Evolutionary conservation across 768 basidiomycete genomes (phyloP).

Genomic region (Jaapia argillacea): DNA sequence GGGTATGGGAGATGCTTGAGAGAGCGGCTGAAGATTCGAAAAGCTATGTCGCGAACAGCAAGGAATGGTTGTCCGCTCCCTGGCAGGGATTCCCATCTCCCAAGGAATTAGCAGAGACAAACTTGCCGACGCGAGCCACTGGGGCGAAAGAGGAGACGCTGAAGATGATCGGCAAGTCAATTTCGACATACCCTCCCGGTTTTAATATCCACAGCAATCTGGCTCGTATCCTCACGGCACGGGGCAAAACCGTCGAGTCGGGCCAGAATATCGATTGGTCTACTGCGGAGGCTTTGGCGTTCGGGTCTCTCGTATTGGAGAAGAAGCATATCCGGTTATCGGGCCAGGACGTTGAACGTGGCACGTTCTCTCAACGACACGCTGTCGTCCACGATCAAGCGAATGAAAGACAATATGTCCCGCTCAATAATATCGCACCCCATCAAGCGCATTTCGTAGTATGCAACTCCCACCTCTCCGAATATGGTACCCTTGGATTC

Average conservation of each 20-base stretch:
- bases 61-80: constrained; percentile 96
- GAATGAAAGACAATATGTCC: constrained; percentile 84
- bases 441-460: constrained; percentile 87
- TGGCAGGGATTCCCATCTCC: constrained; percentile 99
- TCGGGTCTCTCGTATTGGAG: constrained; percentile 88
- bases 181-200: constrained; percentile 76
- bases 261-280: constrained; percentile 95
- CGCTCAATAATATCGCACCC: constrained; percentile 79
- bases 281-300: constrained; percentile 94
- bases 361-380: constrained; percentile 97
- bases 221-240: constrained; percentile 77
- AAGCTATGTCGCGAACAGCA: constrained; percentile 89
- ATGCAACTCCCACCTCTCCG: constrained; percentile 95
- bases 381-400: constrained; percentile 94
- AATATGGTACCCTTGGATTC: constrained; percentile 91
- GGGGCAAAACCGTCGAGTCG: constrained; percentile 88
- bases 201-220: constrained; percentile 91
- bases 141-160: constrained; percentile 72
- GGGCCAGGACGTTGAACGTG: constrained; percentile 97
- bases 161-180: constrained; percentile 74
- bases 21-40: constrained; percentile 89
- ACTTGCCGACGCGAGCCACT: constrained; percentile 84
- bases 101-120: constrained; percentile 85
- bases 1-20: constrained; percentile 99
- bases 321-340: constrained; percentile 91